Conservation (phyloP, 129 eudicot genomes). For the Rutidosis leptorrhynchoides region DNA sequence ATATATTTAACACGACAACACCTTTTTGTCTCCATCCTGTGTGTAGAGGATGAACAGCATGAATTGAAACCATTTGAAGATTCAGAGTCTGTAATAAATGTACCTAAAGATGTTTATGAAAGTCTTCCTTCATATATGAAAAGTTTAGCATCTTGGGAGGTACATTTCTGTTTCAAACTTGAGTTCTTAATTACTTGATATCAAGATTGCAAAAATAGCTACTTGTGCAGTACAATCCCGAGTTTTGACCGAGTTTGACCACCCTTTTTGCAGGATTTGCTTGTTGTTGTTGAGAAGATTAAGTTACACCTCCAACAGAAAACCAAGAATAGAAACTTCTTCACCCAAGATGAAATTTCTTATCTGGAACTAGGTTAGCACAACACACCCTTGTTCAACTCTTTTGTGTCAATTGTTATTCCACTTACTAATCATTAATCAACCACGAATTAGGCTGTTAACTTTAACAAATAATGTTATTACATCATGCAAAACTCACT, state of each 20-base stretch:
- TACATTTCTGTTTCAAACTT: conserved; percentile 10
- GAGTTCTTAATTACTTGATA: not conserved
- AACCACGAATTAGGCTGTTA: not conserved
- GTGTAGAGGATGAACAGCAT: conserved; percentile 32
- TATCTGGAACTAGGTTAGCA: conserved; percentile 57
- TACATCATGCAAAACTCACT: conserved; percentile 12
- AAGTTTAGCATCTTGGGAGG: conserved; percentile 84
- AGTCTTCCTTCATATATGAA: conserved; percentile 76
- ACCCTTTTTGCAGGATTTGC: conserved; percentile 49
- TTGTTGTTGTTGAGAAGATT: conserved; percentile 74
- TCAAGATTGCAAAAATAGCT: too few relatives aligned
- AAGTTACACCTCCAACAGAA: conserved; percentile 48
- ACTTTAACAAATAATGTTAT: not conserved
- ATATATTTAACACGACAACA: conserved; percentile 12
- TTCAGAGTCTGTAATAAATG: conserved; percentile 27
- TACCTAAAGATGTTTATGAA: conserved; percentile 66
- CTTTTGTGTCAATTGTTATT: not conserved
- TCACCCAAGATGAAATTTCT: conserved; percentile 70
- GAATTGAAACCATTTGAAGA: conserved; percentile 39
- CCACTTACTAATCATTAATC: not conserved
- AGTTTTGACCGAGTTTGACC: too few relatives aligned
- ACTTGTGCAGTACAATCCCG: too few relatives aligned
- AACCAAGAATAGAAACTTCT: conserved; percentile 34
- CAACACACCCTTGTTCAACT: not conserved
- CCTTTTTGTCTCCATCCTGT: conserved; percentile 15